Conservation (phyloP, 176 grass and related monocot species). For the Rhipidocladum racemiflorum region DNA sequence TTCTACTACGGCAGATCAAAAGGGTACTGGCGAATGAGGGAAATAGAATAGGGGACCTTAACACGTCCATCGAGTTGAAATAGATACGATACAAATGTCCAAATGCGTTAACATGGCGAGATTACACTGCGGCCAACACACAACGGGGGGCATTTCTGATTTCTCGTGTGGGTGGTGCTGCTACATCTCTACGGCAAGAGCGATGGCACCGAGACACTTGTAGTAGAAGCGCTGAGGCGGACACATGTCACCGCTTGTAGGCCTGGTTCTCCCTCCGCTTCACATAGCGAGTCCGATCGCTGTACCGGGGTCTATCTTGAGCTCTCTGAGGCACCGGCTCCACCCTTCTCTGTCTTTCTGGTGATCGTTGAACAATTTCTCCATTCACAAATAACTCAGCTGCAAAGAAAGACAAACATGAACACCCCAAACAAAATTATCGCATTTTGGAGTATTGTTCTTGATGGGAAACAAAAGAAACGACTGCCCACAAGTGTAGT, state of each 20-base stretch:
- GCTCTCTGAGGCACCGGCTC: slow-evolving; percentile 87
- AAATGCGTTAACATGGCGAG: slow-evolving; percentile 1
- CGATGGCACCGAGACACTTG: not conserved
- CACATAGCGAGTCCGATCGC: slow-evolving; percentile 85
- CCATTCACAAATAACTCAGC: slow-evolving; percentile 94
- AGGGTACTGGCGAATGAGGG: not conserved
- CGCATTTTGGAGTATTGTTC: not conserved
- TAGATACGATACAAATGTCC: not conserved
- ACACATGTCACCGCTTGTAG: slow-evolving; percentile 46
- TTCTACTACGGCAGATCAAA: not conserved
- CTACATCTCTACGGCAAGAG: not conserved
- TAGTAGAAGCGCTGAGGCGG: not conserved
- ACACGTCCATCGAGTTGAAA: not conserved
- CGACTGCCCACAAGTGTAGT: not conserved
- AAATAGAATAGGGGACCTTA: not conserved
- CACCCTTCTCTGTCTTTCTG: slow-evolving; percentile 91
- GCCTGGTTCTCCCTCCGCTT: slow-evolving; percentile 73
- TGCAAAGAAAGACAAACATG: slow-evolving; percentile 46
- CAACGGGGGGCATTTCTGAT: not conserved
- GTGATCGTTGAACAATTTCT: slow-evolving; percentile 83
- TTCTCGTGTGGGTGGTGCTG: not conserved
- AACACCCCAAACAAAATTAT: not conserved
- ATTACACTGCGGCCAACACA: slow-evolving; percentile 4
- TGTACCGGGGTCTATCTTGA: slow-evolving; percentile 85
- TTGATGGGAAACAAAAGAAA: not conserved